Evolutionary conservation across 2,329 filamentous ascomycete species (phyloP).

Genomic region (Calonectria montana): DNA sequence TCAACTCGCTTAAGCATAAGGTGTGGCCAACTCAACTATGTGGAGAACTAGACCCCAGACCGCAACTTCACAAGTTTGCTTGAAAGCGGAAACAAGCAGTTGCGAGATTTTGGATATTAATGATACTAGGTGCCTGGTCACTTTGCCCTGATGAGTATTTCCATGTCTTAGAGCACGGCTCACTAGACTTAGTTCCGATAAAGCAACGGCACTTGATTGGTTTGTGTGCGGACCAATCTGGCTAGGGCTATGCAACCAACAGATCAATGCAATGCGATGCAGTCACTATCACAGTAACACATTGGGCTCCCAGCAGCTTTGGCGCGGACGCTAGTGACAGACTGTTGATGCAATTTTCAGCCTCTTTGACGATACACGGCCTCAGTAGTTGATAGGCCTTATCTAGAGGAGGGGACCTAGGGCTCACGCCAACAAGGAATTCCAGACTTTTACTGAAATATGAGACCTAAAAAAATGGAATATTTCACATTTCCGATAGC

Average conservation of each 20-base stretch:
- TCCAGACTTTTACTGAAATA: too few species aligned
- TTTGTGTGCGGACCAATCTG: neutral
- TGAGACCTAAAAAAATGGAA: too few species aligned
- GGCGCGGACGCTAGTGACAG: neutral
- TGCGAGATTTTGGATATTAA: neutral
- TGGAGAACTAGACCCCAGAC: neutral
- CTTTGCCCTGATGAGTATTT: neutral
- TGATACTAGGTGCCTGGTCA: neutral
- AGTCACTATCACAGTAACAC: neutral
- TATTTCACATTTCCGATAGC: too few species aligned
- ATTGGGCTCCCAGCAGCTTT: neutral
- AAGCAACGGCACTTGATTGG: neutral
- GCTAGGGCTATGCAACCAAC: neutral
- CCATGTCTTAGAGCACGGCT: neutral
- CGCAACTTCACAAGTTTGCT: neutral
- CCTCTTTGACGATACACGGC: neutral
- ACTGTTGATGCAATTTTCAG: neutral
- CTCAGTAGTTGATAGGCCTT: neutral
- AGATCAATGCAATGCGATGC: neutral
- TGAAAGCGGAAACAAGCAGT: neutral
- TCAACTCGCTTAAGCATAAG: neutral
- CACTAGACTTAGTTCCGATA: neutral
- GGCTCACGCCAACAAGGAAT: neutral
- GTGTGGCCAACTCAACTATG: neutral
- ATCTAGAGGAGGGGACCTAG: neutral